A percentile compares a stretch with the other conserved stretches of the same genome.
These are phyloP conservation scores for Olyra latifolia DNA, from an alignment of 176 grass and related monocot species.

Conservation along the genomic window DNA sequence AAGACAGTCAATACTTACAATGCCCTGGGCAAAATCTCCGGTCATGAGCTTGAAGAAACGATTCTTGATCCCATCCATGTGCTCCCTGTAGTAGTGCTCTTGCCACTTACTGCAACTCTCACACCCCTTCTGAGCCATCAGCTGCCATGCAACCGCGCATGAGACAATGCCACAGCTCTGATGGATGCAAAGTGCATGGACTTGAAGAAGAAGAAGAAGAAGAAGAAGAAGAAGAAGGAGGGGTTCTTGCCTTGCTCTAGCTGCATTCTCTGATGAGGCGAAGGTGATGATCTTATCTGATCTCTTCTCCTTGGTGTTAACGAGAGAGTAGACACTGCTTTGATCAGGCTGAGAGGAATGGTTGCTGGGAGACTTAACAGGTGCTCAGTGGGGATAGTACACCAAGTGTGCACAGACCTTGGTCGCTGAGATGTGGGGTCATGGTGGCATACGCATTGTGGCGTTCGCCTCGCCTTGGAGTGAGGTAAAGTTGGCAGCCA, in stretches of 20 bases:
- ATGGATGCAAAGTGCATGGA: not conserved
- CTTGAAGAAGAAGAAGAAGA: not conserved
- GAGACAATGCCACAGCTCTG: not conserved
- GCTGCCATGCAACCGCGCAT: not conserved
- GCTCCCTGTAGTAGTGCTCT: slow-evolving; percentile 48
- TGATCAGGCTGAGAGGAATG: not conserved
- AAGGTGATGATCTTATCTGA: not conserved
- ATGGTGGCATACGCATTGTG: not conserved
- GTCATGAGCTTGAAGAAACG: slow-evolving; percentile 41
- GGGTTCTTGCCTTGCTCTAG: slow-evolving; percentile 11
- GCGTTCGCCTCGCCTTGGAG: not conserved
- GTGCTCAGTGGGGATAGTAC: not conserved
- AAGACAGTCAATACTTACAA: slow-evolving; percentile 29
- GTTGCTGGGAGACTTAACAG: slow-evolving; percentile 26
- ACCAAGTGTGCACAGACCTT: slow-evolving; percentile 3
- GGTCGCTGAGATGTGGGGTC: not conserved
- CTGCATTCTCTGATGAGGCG: slow-evolving; percentile 12
- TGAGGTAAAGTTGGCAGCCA: not conserved
- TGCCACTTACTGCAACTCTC: slow-evolving; percentile 43
- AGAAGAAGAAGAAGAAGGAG: no score
- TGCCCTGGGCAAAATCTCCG: slow-evolving; percentile 28
- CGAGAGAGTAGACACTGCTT: slow-evolving; percentile 9
- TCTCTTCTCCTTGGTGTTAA: slow-evolving; percentile 27
- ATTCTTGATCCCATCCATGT: slow-evolving; percentile 39
- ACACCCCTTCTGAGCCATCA: slow-evolving; percentile 21